Evolutionary conservation across 176 grass and related monocot genomes (phyloP), one percentile per base, ranked within the genome.

Genomic region (Dactylis glomerata): DNA sequence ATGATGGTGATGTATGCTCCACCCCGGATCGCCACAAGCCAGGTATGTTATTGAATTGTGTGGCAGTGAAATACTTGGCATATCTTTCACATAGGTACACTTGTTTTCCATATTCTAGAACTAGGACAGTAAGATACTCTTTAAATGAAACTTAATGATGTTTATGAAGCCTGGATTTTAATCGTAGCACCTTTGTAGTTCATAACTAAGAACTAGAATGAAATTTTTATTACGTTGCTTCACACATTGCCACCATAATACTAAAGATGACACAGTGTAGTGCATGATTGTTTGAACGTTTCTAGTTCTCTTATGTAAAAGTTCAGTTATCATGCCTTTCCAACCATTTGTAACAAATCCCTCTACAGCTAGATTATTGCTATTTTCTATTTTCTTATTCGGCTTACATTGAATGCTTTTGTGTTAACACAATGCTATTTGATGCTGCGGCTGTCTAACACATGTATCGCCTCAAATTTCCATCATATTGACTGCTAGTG

Each of bases 1-100:
- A 92, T 89, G 88, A 94, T 55, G 86, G n/a, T 83, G 92, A 86
- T 83, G 31, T 83, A 68, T 85, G 28, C 51, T 58, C 81, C 46
- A 10, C 38, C 50, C 88, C 86, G 11, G 23, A 40, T 49, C 26
- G 7, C 32, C 68, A n/a, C 23, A 87, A 89, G 75, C 73, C 78
- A 81, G 92, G 96, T 95, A 86, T 33, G 41, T 37, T 3, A 23
- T 26, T 80, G 32, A 55, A 11, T 61, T 68, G 11, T 14, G 30
- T 65, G 31, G n/a, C 13, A 26, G 20, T 82, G 85, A 50, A 73
- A 72, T 77, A 32, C 5, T 11, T 54, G 50, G 63, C 26, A 50
- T 71, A 57, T 34, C 75, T 33, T 31, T 58, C 9, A 46, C 0
- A 15, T 22, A 15, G 0, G 19, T 12, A 78, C 36, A 38, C 40